Evolutionary conservation across 176 grass and related monocot genomes (phyloP).

Genomic region (Ananas comosus): DNA sequence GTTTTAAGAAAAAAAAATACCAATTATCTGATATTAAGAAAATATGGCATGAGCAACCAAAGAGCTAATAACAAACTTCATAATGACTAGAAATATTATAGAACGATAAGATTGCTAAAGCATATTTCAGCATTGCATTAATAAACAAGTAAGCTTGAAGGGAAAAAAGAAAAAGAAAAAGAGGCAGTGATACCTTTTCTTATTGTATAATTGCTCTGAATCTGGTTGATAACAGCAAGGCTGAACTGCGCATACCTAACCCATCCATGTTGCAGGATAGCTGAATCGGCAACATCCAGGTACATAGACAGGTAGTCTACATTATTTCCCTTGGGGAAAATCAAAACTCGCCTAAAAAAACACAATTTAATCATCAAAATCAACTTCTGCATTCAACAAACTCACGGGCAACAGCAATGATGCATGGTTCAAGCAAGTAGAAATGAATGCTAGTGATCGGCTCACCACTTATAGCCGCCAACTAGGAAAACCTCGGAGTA

Average conservation of each 20-base stretch:
- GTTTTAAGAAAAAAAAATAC: no score
- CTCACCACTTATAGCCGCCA: slow-evolving; percentile 56
- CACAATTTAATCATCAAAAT: slow-evolving; percentile 1
- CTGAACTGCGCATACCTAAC: slow-evolving; percentile 57
- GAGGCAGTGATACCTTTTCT: slow-evolving; percentile 53
- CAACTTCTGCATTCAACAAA: neutral
- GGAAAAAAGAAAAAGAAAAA: neutral
- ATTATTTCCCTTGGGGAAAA: slow-evolving; percentile 61
- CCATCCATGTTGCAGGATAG: slow-evolving; percentile 43
- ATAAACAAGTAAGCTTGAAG: neutral
- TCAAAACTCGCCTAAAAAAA: slow-evolving; percentile 45
- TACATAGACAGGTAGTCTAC: slow-evolving; percentile 55
- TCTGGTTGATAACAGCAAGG: slow-evolving; percentile 57
- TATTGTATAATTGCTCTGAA: slow-evolving; percentile 33
- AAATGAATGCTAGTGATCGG: slow-evolving; percentile 8
- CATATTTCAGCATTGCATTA: neutral
- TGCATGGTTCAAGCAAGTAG: neutral
- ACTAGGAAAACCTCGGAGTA: slow-evolving; percentile 48
- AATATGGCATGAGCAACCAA: no score
- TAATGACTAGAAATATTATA: slow-evolving; percentile 3
- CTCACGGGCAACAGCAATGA: no score
- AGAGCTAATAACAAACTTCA: neutral
- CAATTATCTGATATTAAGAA: no score
- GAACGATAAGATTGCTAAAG: neutral
- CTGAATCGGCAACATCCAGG: slow-evolving; percentile 56